phyloP scores from a whole-genome alignment of 352 stramenopile species.

The Phytopythium oedochilum region DNA sequence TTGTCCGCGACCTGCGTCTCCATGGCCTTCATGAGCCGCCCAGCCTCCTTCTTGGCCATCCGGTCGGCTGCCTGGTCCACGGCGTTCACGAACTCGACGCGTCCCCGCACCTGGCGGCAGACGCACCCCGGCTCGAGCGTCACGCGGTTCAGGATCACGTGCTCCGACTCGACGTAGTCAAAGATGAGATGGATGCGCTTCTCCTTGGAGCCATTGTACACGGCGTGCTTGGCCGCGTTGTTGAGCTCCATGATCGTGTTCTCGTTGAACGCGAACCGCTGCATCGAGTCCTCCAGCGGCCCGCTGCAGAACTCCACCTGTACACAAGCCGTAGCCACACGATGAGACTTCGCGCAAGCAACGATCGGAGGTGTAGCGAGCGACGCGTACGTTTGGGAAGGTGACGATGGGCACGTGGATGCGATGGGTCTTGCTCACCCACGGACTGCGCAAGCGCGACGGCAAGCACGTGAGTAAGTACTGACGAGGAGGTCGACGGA shows the following conservation, averaged over 20 bases:
- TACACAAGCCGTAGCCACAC: neutral
- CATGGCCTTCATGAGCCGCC: conserved; percentile 21
- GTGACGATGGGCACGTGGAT: conserved; percentile 93
- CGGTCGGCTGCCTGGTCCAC: conserved; percentile 19
- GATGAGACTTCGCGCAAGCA: neutral
- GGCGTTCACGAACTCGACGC: conserved; percentile 35
- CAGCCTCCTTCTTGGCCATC: conserved; percentile 16
- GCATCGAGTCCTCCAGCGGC: conserved; percentile 40
- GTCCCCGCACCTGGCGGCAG: conserved; percentile 48
- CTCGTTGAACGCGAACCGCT: conserved; percentile 85
- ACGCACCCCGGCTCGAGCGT: conserved; percentile 31
- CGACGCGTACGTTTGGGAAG: conserved; percentile 31
- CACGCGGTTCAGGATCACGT: conserved; percentile 15
- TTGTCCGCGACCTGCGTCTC: conserved; percentile 19
- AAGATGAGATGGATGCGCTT: conserved; percentile 96
- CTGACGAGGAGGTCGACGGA: neutral
- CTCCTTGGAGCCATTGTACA: conserved; percentile 83
- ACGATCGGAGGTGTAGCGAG: too few species aligned
- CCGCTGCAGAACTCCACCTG: conserved; percentile 55
- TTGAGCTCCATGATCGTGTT: conserved; percentile 96
- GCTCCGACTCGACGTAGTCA: conserved; percentile 89
- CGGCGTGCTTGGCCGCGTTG: conserved; percentile 93
- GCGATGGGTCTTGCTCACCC: conserved; percentile 92
- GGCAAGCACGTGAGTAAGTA: neutral
- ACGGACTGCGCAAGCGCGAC: conserved; percentile 25